Percentiles rank a stretch among this genome's conserved stretches.
Evolutionary conservation across 2,329 filamentous ascomycete species (phyloP).

Genomic region (Stachybotrys echinatus): DNA sequence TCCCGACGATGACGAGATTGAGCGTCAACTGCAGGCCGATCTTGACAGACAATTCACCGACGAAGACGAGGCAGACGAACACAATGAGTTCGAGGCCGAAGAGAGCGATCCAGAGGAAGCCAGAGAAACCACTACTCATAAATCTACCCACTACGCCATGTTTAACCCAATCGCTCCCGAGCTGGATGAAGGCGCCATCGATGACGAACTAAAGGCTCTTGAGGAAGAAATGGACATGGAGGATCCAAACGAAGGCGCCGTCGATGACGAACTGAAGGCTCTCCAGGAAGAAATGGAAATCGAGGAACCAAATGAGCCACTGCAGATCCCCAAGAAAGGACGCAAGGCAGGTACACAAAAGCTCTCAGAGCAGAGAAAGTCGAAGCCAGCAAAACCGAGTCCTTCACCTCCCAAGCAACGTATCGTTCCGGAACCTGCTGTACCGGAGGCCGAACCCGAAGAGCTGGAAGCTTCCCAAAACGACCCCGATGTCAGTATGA

Average conservation of each 20-base stretch:
- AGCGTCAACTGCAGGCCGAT: constrained; percentile 60
- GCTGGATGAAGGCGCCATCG: constrained; percentile 42
- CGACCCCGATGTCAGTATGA: constrained; percentile 32
- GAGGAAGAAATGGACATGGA: constrained; percentile 43
- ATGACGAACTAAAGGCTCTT: constrained; percentile 45
- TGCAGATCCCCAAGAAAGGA: constrained; percentile 48
- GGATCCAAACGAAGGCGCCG: constrained; percentile 31
- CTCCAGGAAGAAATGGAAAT: constrained; percentile 45
- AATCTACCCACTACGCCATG: constrained; percentile 42
- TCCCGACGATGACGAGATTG: constrained; percentile 59
- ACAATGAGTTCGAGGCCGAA: constrained; percentile 20
- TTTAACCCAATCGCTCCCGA: constrained; percentile 43
- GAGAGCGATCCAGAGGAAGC: constrained; percentile 4
- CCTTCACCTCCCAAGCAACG: constrained; percentile 15
- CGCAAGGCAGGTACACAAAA: constrained; percentile 48
- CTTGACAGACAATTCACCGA: constrained; percentile 52
- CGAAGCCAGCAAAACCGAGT: constrained; percentile 35
- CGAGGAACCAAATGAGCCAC: constrained; percentile 28
- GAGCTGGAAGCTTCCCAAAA: constrained; percentile 10
- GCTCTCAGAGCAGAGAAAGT: constrained; percentile 44
- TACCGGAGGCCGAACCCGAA: not conserved
- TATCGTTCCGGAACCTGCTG: not conserved
- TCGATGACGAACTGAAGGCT: constrained; percentile 46
- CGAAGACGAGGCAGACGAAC: constrained; percentile 33
- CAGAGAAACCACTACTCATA: constrained; percentile 16